Conservation (phyloP, 441 rosid genomes). For the Adansonia rubrostipa region DNA sequence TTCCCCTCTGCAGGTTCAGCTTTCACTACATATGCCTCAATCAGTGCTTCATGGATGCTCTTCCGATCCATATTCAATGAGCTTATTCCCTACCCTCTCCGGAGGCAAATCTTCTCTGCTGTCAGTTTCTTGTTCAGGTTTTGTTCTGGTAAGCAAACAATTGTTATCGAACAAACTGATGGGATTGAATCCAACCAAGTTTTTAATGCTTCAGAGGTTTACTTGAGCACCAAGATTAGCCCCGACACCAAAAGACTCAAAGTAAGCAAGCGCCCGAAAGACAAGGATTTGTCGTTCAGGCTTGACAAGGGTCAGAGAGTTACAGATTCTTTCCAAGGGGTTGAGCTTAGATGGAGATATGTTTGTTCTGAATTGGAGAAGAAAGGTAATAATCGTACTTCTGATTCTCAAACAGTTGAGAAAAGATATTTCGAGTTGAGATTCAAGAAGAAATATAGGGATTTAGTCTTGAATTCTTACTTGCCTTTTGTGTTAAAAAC, state of each 20-base stretch:
- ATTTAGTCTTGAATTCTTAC: constrained; percentile 26
- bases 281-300: not conserved
- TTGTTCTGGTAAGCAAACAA: constrained; percentile 11
- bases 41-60: constrained; percentile 3
- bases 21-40: constrained; percentile 19
- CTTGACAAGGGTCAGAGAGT: constrained; percentile 33
- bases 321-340: constrained; percentile 22
- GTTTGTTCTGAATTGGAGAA: constrained; percentile 19
- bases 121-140: not conserved
- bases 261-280: constrained; percentile 11
- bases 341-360: constrained; percentile 31
- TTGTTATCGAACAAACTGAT: not conserved
- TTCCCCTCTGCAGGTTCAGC: not conserved
- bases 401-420: not conserved
- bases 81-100: constrained; percentile 15
- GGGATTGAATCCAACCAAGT: constrained; percentile 17
- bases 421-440: constrained; percentile 31
- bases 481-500: constrained; percentile 33
- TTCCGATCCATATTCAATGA: constrained; percentile 17
- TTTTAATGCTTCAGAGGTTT: constrained; percentile 9
- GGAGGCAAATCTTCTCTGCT: not conserved
- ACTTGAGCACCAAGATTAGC: constrained; percentile 19
- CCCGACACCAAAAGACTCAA: constrained; percentile 3
- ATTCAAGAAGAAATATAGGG: constrained; percentile 33
- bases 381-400: not conserved